These are phyloP conservation scores for Pseudopithomyces chartarum DNA, from an alignment of 2,329 filamentous ascomycete species.

Conservation along the genomic window DNA sequence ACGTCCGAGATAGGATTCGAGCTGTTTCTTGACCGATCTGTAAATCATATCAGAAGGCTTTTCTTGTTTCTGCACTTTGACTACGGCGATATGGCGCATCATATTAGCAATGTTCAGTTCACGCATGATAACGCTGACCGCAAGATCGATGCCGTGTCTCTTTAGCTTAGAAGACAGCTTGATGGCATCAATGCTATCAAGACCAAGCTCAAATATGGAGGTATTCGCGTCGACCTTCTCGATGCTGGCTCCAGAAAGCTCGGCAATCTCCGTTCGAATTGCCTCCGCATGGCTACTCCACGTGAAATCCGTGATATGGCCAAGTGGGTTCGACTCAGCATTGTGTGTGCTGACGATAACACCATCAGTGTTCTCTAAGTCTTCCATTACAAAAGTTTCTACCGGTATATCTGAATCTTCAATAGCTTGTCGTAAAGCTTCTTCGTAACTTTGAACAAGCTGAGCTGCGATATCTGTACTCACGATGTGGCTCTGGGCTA, in stretches of 20 bases:
- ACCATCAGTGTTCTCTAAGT: neutral
- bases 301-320: slow-evolving; percentile 48
- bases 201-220: slow-evolving; percentile 78
- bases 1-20: slow-evolving; percentile 50
- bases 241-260: slow-evolving; percentile 60
- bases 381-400: slow-evolving; percentile 19
- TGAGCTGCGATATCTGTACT: slow-evolving; percentile 39
- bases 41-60: slow-evolving; percentile 19
- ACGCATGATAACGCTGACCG: slow-evolving; percentile 79
- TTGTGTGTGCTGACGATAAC: neutral
- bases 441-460: slow-evolving; percentile 52
- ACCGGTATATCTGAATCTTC: slow-evolving; percentile 33
- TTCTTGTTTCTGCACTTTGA: neutral
- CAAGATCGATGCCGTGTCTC: slow-evolving; percentile 62
- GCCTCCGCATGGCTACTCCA: slow-evolving; percentile 62
- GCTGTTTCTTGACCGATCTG: slow-evolving; percentile 23
- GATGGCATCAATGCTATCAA: slow-evolving; percentile 92
- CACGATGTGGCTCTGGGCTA: slow-evolving; percentile 58
- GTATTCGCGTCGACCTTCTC: slow-evolving; percentile 61
- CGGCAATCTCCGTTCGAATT: slow-evolving; percentile 67
- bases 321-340: neutral
- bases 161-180: slow-evolving; percentile 77
- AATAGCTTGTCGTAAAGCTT: slow-evolving; percentile 44
- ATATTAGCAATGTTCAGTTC: slow-evolving; percentile 71
- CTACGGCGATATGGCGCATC: slow-evolving; percentile 32